Conservation (phyloP, 495 filamentous ascomycete species). For the Hamigera avellanea region DNA sequence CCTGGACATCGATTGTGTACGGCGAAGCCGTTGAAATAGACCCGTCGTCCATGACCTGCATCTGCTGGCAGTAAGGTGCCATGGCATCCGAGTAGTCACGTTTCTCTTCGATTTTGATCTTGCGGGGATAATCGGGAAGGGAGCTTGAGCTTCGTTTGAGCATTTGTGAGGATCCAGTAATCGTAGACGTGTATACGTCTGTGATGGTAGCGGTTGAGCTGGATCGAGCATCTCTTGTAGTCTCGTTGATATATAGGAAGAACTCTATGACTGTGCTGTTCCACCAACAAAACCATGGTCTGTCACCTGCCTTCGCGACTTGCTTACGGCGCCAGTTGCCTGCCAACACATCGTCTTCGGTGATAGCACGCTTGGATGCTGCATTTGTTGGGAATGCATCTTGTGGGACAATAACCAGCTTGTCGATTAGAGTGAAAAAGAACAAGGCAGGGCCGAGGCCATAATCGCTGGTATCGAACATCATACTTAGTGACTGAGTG, state of each 20-base stretch:
- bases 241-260: conserved; percentile 65
- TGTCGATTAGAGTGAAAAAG: conserved; percentile 61
- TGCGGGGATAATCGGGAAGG: conserved; percentile 47
- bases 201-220: conserved; percentile 17
- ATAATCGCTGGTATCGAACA: conserved; percentile 51
- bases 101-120: conserved; percentile 73
- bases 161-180: conserved; percentile 7
- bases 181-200: conserved; percentile 9
- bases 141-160: conserved; percentile 10
- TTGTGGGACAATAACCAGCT: conserved; percentile 64
- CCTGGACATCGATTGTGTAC: conserved; percentile 47
- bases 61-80: conserved; percentile 59
- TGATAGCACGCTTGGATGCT: conserved; percentile 17
- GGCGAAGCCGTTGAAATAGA: conserved; percentile 30
- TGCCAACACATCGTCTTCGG: conserved; percentile 15
- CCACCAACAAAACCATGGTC: conserved; percentile 84
- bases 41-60: conserved; percentile 46
- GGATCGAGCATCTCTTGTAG: conserved; percentile 25
- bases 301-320: conserved; percentile 45
- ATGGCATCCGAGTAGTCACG: conserved; percentile 34
- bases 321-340: conserved; percentile 26
- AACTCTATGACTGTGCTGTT: conserved; percentile 69
- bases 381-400: conserved; percentile 26
- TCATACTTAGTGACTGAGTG: conserved; percentile 43
- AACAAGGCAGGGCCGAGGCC: conserved; percentile 63